Conservation (phyloP, 345 rosid species). For the Streptanthus diversifolius region DNA sequence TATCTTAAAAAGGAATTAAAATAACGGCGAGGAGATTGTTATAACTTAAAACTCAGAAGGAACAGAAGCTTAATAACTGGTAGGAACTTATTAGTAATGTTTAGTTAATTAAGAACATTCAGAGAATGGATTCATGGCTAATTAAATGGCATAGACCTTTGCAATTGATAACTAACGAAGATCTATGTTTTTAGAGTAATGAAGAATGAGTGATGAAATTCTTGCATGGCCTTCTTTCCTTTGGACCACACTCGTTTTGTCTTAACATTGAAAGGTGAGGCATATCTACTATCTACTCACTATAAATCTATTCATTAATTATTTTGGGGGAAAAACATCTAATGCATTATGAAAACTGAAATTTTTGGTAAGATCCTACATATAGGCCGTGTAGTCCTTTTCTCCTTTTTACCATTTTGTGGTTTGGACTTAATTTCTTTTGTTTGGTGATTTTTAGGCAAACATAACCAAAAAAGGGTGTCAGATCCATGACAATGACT, state of each 20-base stretch:
- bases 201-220: slow-evolving; percentile 19
- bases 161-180: neutral
- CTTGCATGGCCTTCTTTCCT: slow-evolving; percentile 29
- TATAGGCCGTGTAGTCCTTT: slow-evolving; percentile 31
- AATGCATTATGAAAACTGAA: neutral
- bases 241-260: slow-evolving; percentile 33
- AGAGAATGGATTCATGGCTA: neutral
- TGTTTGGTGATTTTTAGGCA: slow-evolving; percentile 21
- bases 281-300: slow-evolving; percentile 30
- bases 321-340: neutral
- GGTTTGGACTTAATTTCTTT: slow-evolving; percentile 3
- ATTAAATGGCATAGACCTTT: neutral
- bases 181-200: neutral
- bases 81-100: neutral
- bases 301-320: neutral
- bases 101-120: neutral
- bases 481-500: slow-evolving; percentile 23
- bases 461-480: slow-evolving; percentile 25
- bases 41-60: neutral
- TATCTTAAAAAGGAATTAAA: neutral
- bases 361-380: slow-evolving; percentile 28
- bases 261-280: slow-evolving; percentile 36
- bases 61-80: neutral
- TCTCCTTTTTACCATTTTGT: slow-evolving; percentile 29
- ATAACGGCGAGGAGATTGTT: neutral